These are phyloP conservation scores for Sechiopsis laciniata DNA, from an alignment of 306 rosid species.

Conservation along the genomic window DNA sequence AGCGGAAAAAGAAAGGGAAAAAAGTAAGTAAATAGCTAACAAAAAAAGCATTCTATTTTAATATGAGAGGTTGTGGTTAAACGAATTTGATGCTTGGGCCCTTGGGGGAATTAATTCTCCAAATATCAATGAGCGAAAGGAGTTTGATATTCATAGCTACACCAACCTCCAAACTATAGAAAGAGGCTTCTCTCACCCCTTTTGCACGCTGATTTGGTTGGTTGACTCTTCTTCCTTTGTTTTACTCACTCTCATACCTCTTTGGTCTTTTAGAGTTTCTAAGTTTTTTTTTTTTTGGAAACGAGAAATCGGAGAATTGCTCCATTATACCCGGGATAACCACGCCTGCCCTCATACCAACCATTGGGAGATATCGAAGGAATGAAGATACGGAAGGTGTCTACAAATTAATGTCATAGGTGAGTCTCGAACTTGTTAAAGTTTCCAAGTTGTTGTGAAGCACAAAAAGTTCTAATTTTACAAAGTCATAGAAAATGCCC, in stretches of 20 bases:
- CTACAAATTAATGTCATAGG: too few species aligned
- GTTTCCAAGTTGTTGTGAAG: neutral
- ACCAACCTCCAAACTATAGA: neutral
- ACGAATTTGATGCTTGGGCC: neutral
- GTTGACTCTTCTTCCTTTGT: slow-evolving; percentile 8
- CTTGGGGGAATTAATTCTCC: neutral
- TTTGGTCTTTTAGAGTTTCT: neutral
- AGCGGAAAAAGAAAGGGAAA: neutral
- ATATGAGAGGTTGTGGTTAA: neutral
- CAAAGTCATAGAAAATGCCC: neutral
- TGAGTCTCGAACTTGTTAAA: neutral
- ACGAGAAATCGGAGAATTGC: too few species aligned
- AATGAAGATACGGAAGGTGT: too few species aligned
- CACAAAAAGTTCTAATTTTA: neutral
- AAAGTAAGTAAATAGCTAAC: neutral
- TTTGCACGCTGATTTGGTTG: neutral
- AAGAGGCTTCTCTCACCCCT: neutral
- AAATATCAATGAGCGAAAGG: neutral
- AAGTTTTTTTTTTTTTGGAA: neutral
- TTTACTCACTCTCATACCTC: neutral
- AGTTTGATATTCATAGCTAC: neutral
- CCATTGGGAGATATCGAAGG: too few species aligned
- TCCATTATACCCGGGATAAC: too few species aligned
- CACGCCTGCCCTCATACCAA: too few species aligned
- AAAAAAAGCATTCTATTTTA: neutral